phyloP scores from a whole-genome alignment of 805 yeast species.

The Metschnikowia corniflorae region DNA sequence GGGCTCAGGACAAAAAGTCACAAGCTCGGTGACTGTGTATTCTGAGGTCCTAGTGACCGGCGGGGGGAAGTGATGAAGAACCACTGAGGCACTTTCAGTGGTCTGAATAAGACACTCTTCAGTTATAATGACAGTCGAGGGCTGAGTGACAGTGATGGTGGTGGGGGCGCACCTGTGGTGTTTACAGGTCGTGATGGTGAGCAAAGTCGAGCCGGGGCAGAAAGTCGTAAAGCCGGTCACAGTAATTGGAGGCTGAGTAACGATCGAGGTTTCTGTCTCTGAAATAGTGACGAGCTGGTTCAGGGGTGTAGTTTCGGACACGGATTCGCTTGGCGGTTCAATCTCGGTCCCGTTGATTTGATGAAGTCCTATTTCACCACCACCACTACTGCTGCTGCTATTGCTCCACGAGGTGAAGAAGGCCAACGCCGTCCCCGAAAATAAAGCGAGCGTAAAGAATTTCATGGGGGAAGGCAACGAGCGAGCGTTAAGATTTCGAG shows the following conservation, averaged over 20 bases:
- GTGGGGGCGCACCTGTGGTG: slow-evolving; percentile 27
- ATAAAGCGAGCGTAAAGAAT: slow-evolving; percentile 7
- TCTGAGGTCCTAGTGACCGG: slow-evolving; percentile 21
- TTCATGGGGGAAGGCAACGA: slow-evolving; percentile 1
- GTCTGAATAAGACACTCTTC: slow-evolving; percentile 24
- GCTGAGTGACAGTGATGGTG: slow-evolving; percentile 27
- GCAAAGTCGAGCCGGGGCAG: slow-evolving; percentile 35
- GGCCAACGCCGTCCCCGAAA: slow-evolving; percentile 3
- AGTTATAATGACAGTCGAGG: slow-evolving; percentile 33
- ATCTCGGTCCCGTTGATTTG: too few species aligned
- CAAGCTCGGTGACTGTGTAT: slow-evolving; percentile 33
- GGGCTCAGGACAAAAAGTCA: slow-evolving; percentile 37
- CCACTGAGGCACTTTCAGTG: background rate
- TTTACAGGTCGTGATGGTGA: slow-evolving; percentile 34
- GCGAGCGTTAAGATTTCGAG: too few species aligned
- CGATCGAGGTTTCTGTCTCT: background rate
- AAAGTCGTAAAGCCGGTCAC: slow-evolving; percentile 35
- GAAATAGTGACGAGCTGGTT: too few species aligned
- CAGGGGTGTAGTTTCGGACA: too few species aligned
- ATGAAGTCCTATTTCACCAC: background rate
- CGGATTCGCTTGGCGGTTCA: too few species aligned
- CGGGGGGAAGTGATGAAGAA: background rate
- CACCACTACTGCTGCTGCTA: background rate
- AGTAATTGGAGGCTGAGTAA: background rate
- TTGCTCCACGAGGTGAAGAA: slow-evolving; percentile 6